phyloP scores from a whole-genome alignment of 371 early-diverging fungal species.

The Capillidium heterosporum region DNA sequence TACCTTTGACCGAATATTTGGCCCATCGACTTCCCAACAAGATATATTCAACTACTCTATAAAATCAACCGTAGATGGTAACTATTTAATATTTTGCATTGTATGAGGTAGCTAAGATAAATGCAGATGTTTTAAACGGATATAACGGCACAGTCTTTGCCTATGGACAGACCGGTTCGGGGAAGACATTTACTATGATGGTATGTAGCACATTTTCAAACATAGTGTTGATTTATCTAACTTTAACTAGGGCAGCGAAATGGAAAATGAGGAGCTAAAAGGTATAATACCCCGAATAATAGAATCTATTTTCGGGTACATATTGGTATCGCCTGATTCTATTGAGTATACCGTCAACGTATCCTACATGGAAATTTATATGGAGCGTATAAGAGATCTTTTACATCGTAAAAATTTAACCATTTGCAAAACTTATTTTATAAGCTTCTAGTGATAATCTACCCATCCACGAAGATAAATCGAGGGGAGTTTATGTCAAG shows the following conservation, averaged over 20 bases:
- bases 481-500: constrained; percentile 88
- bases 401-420: constrained; percentile 49
- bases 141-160: constrained; percentile 97
- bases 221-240: constrained; percentile 11
- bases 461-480: constrained; percentile 89
- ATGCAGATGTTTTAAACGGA: constrained; percentile 46
- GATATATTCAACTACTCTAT: constrained; percentile 84
- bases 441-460: constrained; percentile 69
- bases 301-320: constrained; percentile 77
- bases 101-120: neutral
- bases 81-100: neutral
- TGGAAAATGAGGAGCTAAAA: constrained; percentile 65
- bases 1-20: constrained; percentile 82
- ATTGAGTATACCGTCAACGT: constrained; percentile 86
- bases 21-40: constrained; percentile 56
- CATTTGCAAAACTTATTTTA: neutral
- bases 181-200: constrained; percentile 99
- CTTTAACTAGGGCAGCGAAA: constrained; percentile 78
- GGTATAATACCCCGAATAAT: constrained; percentile 90
- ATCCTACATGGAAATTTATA: constrained; percentile 99
- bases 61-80: constrained; percentile 79
- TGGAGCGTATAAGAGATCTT: constrained; percentile 95
- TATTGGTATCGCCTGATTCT: constrained; percentile 62
- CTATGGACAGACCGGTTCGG: constrained; percentile 95
- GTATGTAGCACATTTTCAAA: constrained; percentile 16